Evolutionary conservation across 1,284 basidiomycete species (phyloP), one percentile per base, ranked within the genome.

Genomic region (Testicularia cyperi): DNA sequence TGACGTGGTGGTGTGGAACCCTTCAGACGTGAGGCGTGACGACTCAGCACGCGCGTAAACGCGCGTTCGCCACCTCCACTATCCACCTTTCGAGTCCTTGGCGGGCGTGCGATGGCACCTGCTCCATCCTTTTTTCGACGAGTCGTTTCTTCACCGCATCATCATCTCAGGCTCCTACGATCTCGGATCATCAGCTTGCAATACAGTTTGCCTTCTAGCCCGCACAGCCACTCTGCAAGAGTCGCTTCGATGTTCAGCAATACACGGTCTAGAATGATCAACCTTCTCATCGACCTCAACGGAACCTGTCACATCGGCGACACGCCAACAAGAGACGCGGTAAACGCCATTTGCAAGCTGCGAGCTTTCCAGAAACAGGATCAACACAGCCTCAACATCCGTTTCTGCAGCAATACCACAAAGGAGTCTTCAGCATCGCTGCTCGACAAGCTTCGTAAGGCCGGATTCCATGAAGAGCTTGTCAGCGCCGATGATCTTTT

Each of bases 391-490:
- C 16, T 60, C 38, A 54, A 49, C 38, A 19, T 60, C 20, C 41
- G 56, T 2, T 60, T 60, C 19, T 60, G 56, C 27, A 60, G 56
- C 43, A 60, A 60, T 30, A 60, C 56, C 6, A 53, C 48, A 38
- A 60, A 60, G 32, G 49, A 60, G 28, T 60, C 56, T 6, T 47
- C 56, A 12, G 12, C 18, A 4, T 48, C 49, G 10, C 56, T 49
- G 6, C 34, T 53, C 25, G 33, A 44, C 28, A 51, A 44, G 16
- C 23, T 60, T 29, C 41, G 48, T n/a, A 35, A 49, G 5, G 45
- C 51, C 1, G 48, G 49, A 0, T 15, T 60, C 2, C 39, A 34
- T 14, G 27, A 22, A 10, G 44, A 47, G 25, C 33, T 60, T 13
- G 38, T 53, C 1, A 22, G 30, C n/a, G 25, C 40, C 6, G n/a